Percentiles rank a stretch among this genome's conserved stretches.
Conservation (phyloP, 2,329 filamentous ascomycete genomes). For the Cladosporium phlei region DNA sequence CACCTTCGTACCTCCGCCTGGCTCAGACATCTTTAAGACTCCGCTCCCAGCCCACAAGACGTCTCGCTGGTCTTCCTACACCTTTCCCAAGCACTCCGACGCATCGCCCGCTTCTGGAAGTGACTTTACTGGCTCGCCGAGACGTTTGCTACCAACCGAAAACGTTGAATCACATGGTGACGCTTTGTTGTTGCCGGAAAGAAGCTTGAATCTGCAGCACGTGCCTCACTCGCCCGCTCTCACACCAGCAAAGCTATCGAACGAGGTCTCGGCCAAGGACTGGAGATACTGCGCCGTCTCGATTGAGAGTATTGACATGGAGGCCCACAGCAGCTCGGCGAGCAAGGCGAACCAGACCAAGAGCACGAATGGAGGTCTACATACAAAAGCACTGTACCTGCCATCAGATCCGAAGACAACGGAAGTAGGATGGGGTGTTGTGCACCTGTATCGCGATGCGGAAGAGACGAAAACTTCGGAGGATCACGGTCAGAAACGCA, state of each 20-base stretch:
- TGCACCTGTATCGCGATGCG: conserved; percentile 86
- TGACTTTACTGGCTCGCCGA: conserved; percentile 13
- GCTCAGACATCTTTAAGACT: conserved; percentile 43
- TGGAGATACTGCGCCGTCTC: conserved; percentile 77
- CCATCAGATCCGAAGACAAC: conserved; percentile 67
- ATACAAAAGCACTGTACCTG: conserved; percentile 76
- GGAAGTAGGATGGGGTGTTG: conserved; percentile 83
- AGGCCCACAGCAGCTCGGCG: conserved; percentile 25
- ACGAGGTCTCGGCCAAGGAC: conserved; percentile 56
- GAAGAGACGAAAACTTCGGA: conserved; percentile 65
- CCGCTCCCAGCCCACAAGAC: conserved; percentile 40
- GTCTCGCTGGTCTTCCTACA: conserved; percentile 34
- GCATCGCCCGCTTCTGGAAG: conserved; percentile 1
- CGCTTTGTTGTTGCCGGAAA: conserved; percentile 32
- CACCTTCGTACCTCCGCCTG: conserved; percentile 37
- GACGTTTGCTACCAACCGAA: conserved; percentile 1
- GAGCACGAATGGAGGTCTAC: conserved; percentile 57
- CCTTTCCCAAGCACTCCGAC: conserved; percentile 12
- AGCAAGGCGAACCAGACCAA: conserved; percentile 41
- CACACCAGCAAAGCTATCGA: conserved; percentile 34
- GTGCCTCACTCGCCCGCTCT: conserved; percentile 30
- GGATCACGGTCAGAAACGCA: conserved; percentile 41
- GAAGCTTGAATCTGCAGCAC: conserved; percentile 33
- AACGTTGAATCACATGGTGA: conserved; percentile 30
- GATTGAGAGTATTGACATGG: conserved; percentile 77